Evolutionary conservation across 2,329 filamentous ascomycete species (phyloP).

Genomic region (Fusarium fujikuroi): DNA sequence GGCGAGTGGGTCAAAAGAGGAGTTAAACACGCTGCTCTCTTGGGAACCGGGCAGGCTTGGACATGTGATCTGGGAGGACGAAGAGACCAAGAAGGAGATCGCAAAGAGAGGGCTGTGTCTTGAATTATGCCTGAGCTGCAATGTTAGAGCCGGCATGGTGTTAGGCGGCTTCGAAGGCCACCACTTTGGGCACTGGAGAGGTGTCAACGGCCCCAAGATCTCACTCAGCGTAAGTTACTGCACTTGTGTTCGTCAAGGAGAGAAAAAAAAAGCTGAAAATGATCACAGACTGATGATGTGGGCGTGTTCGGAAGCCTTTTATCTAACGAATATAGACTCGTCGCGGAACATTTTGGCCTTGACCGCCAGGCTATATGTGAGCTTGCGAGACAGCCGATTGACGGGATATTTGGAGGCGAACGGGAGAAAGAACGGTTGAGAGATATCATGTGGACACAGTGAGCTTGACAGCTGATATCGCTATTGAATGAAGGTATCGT

Average conservation of each 20-base stretch:
- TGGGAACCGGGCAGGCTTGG: slow-evolving; percentile 77
- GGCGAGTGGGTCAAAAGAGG: slow-evolving; percentile 64
- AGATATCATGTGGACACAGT: slow-evolving; percentile 58
- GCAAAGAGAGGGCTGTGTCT: slow-evolving; percentile 67
- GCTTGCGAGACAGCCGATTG: slow-evolving; percentile 70
- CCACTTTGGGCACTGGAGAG: slow-evolving; percentile 81
- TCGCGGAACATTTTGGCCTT: slow-evolving; percentile 75
- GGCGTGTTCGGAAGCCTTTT: slow-evolving; percentile 81
- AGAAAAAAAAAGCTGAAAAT: neutral
- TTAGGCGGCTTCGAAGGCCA: slow-evolving; percentile 73
- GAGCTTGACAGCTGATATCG: neutral
- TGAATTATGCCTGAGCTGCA: slow-evolving; percentile 83
- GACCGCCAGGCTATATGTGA: slow-evolving; percentile 56
- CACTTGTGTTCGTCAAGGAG: neutral
- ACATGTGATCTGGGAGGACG: slow-evolving; percentile 80
- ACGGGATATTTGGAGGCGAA: slow-evolving; percentile 73
- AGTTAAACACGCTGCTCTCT: slow-evolving; percentile 71
- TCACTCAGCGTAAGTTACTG: slow-evolving; percentile 72
- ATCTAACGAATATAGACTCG: slow-evolving; percentile 81
- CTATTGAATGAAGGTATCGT: neutral
- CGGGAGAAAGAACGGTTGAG: slow-evolving; percentile 69
- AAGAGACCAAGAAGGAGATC: slow-evolving; percentile 66
- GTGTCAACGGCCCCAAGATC: slow-evolving; percentile 67
- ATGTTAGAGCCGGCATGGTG: slow-evolving; percentile 80
- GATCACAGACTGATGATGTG: slow-evolving; percentile 79